Evolutionary conservation across 768 basidiomycete species (phyloP), one percentile per base, ranked within the genome.

Genomic region (Collybia nuda): DNA sequence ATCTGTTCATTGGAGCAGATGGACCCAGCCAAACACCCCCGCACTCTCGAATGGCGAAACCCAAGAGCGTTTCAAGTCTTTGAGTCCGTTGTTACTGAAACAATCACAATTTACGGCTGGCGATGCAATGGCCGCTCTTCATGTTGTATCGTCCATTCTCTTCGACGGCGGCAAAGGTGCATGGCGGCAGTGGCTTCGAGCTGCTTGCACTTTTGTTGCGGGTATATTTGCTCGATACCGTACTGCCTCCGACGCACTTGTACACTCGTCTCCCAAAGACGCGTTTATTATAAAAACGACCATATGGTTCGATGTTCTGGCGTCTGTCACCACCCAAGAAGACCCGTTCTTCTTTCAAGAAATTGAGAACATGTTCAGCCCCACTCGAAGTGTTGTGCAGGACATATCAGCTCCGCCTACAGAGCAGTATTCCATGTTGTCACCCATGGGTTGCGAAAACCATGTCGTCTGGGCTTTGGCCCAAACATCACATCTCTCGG

Each of bases 251-350:
- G 71, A 74, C 42, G 75, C 76, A 6, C 72, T 88, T 11, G 51
- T 71, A 28, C 49, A 54, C 14, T 82, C 78, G 56, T 56, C 55
- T 62, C 18, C 76, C 73, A 73, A 81, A 72, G 68, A 76, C 71
- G 64, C 79, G 69, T 91, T 91, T 67, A 84, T 92, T 62, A 77
- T 91, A 68, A 90, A 90, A 66, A 86, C 90, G 22, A 82, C 87
- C 14, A 83, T 92, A 48, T 93, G 90, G 90, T 90, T 92, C 64
- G 90, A 93, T 63, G 88, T 92, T 29, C 76, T 92, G 45, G 89
- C 88, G 6, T 82, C 85, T 1, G 78, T 86, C 44, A 88, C 89
- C n/a, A 82, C 79, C n/a, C 71, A 76, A 54, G 58, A 75, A 55
- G 56, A 68, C 2, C 89, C 90, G 8, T 71, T 72, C 42, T 84